phyloP scores from a whole-genome alignment of 2,329 filamentous ascomycete species.

The Aspergillus pseudotamarii region DNA sequence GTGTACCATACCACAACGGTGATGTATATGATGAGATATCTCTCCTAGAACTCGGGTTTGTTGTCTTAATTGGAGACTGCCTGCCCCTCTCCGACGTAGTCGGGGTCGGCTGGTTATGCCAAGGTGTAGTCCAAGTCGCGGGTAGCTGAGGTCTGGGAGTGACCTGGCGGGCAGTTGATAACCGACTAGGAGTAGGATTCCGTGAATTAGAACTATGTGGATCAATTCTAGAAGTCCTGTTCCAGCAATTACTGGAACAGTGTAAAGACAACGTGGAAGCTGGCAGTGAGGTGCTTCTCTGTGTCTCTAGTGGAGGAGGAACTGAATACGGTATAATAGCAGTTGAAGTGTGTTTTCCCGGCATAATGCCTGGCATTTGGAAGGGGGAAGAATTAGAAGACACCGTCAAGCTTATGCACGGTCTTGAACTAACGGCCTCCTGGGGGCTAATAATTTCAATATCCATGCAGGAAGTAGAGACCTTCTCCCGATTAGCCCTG shows the following conservation, averaged over 20 bases:
- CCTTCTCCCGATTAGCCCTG: background rate
- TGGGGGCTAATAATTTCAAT: background rate
- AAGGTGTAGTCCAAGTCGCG: background rate
- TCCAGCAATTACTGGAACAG: background rate
- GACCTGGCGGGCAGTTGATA: background rate
- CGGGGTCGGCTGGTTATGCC: background rate
- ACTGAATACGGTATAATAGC: background rate
- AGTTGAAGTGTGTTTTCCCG: background rate
- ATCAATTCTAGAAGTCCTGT: background rate
- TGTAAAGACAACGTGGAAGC: background rate
- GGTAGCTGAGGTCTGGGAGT: background rate
- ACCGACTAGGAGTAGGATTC: background rate
- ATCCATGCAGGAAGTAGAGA: constrained; percentile 1
- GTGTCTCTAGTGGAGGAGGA: background rate
- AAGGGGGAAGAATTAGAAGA: too few relatives aligned
- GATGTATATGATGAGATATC: background rate
- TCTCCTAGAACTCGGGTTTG: background rate
- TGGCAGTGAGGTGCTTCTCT: background rate
- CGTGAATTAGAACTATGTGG: background rate
- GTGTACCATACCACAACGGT: background rate
- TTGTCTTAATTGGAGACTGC: background rate
- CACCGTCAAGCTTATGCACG: too few relatives aligned
- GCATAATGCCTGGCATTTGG: too few relatives aligned
- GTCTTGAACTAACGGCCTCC: too few relatives aligned
- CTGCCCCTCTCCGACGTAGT: background rate